These are phyloP conservation scores for Echium plantagineum DNA, from an alignment of 257 asterid genomes.

Conservation along the genomic window DNA sequence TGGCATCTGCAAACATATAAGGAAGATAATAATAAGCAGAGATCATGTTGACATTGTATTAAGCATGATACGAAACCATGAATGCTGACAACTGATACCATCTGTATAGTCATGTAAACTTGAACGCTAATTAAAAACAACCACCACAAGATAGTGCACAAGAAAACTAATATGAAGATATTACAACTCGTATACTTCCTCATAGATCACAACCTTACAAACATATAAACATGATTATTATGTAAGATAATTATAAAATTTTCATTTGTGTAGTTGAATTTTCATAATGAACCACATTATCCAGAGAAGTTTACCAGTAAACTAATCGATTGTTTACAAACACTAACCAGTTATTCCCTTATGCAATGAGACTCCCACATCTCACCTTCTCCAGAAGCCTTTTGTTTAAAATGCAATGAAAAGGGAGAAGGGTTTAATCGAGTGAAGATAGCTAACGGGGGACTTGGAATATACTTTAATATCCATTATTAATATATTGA, in stretches of 20 bases:
- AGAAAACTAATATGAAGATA: background rate
- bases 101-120: background rate
- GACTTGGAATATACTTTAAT: too few species aligned
- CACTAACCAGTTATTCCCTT: too few species aligned
- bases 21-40: background rate
- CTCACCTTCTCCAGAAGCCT: too few species aligned
- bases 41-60: slow-evolving; percentile 2
- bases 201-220: background rate
- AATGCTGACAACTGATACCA: background rate
- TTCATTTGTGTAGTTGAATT: background rate
- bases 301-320: background rate
- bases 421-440: too few species aligned
- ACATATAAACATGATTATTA: background rate
- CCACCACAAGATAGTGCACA: background rate
- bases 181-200: background rate
- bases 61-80: background rate
- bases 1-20: slow-evolving; percentile 58
- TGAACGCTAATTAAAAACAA: background rate
- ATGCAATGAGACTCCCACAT: too few species aligned
- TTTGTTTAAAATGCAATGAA: too few species aligned
- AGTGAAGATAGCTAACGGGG: too few species aligned
- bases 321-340: too few species aligned
- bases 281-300: background rate
- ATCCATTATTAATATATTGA: too few species aligned
- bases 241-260: background rate